Percentiles rank a stretch among this genome's conserved stretches.
These are phyloP conservation scores for Tulasnella sp. DNA, from an alignment of 768 basidiomycete species.

Conservation along the genomic window DNA sequence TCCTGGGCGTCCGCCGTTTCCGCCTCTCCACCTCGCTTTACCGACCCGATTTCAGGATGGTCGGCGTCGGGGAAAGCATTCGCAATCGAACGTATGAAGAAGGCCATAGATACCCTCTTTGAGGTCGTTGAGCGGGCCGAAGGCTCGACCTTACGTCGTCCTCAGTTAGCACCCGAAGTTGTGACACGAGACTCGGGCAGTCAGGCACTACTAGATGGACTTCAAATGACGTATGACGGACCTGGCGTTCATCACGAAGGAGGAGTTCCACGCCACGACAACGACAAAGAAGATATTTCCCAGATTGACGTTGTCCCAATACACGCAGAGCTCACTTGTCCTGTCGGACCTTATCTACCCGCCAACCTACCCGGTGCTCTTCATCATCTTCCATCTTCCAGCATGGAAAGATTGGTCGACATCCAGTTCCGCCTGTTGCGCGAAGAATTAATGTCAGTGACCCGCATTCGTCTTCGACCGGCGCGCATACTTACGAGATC, in stretches of 20 bases:
- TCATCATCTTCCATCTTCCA: conserved; percentile 59
- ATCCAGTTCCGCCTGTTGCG: conserved; percentile 74
- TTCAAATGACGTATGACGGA: conserved; percentile 52
- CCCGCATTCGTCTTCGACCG: not conserved
- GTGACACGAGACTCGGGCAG: conserved; percentile 9
- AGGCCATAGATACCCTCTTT: conserved; percentile 44
- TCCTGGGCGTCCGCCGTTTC: conserved; percentile 53
- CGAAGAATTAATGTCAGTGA: conserved; percentile 65
- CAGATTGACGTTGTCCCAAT: conserved; percentile 72
- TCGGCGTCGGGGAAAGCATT: conserved; percentile 46
- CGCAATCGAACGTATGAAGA: conserved; percentile 45
- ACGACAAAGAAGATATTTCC: conserved; percentile 59
- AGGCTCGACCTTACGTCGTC: conserved; percentile 32
- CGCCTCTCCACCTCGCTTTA: conserved; percentile 49
- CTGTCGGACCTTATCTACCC: conserved; percentile 60
- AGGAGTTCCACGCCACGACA: conserved; percentile 67
- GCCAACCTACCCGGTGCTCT: conserved; percentile 62
- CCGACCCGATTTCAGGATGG: conserved; percentile 46
- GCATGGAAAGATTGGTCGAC: conserved; percentile 70
- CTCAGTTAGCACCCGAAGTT: conserved; percentile 38
- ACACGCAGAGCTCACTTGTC: conserved; percentile 61
- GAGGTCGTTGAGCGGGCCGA: conserved; percentile 55
- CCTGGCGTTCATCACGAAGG: conserved; percentile 56
- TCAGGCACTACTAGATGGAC: conserved; percentile 50
- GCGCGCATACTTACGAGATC: not conserved